These are phyloP conservation scores for Aspergillus ochraceoroseus DNA, from an alignment of 2,329 filamentous ascomycete genomes.

Conservation along the genomic window DNA sequence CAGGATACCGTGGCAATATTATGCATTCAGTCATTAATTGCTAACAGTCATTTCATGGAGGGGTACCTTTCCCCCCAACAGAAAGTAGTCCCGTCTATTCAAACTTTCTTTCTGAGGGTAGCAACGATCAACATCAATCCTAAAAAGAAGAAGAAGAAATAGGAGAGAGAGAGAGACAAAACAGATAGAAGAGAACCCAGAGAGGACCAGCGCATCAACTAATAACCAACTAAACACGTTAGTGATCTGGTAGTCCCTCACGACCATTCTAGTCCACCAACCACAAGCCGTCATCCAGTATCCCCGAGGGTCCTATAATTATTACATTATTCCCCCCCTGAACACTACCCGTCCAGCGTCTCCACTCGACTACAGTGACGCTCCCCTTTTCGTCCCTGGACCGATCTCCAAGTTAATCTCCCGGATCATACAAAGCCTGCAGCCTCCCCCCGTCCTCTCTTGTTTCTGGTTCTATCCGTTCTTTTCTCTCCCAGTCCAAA, in stretches of 20 bases:
- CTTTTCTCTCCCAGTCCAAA: slow-evolving; percentile 30
- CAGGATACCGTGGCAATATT: too few species aligned
- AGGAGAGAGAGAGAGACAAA: slow-evolving; percentile 11
- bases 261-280: too few species aligned
- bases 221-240: too few species aligned
- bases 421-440: slow-evolving; percentile 38
- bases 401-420: slow-evolving; percentile 38
- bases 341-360: slow-evolving; percentile 18
- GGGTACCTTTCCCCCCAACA: too few species aligned
- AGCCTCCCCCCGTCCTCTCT: slow-evolving; percentile 23
- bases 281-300: slow-evolving; percentile 11
- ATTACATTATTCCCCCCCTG: slow-evolving; percentile 12
- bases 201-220: too few species aligned
- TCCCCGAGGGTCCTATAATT: slow-evolving; percentile 9
- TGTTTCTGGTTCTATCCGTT: slow-evolving; percentile 27
- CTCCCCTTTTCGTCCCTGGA: slow-evolving; percentile 22
- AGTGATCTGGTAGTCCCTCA: too few species aligned
- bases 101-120: too few species aligned
- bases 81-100: too few species aligned
- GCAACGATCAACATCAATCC: slow-evolving; percentile 11
- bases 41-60: too few species aligned
- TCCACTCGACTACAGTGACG: too few species aligned
- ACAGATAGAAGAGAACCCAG: too few species aligned
- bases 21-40: too few species aligned
- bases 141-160: slow-evolving; percentile 7